These are phyloP conservation scores for Echinochloa phyllopogon DNA, from an alignment of 176 grass and related monocot species.

Conservation along the genomic window DNA sequence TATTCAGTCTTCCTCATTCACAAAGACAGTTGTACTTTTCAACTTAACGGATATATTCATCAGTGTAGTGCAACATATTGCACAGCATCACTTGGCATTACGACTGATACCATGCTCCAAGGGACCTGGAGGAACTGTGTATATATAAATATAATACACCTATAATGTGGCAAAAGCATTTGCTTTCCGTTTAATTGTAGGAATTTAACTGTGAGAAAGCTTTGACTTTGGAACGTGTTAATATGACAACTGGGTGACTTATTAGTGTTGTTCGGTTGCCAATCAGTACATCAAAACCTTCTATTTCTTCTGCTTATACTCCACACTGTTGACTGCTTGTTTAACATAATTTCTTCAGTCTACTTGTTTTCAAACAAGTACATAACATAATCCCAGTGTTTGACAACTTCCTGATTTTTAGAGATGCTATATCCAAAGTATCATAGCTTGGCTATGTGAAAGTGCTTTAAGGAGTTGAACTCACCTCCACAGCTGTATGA, in stretches of 20 bases:
- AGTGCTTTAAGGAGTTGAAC: slow-evolving; percentile 55
- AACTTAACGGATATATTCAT: slow-evolving; percentile 2
- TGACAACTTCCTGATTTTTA: neutral
- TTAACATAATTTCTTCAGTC: slow-evolving; percentile 3
- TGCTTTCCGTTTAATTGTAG: neutral
- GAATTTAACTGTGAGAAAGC: neutral
- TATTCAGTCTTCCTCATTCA: neutral
- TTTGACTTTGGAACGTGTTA: neutral
- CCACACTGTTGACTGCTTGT: slow-evolving; percentile 2
- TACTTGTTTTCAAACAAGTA: slow-evolving; percentile 12
- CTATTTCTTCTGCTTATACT: slow-evolving; percentile 1
- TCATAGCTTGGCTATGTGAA: slow-evolving; percentile 41
- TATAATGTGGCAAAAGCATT: neutral
- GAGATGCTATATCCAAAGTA: slow-evolving; percentile 21
- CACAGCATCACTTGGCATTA: slow-evolving; percentile 7
- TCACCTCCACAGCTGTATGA: slow-evolving; percentile 45
- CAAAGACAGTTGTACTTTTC: neutral
- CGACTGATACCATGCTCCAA: neutral
- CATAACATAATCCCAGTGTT: neutral
- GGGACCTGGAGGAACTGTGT: neutral
- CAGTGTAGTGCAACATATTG: neutral
- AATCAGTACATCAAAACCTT: neutral
- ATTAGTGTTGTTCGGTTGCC: neutral
- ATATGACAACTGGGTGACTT: neutral
- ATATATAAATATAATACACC: neutral